Percentiles rank a stretch among this genome's conserved stretches.
phyloP scores from a whole-genome alignment of 2,329 filamentous ascomycete species.

The Xylaria sp. region DNA sequence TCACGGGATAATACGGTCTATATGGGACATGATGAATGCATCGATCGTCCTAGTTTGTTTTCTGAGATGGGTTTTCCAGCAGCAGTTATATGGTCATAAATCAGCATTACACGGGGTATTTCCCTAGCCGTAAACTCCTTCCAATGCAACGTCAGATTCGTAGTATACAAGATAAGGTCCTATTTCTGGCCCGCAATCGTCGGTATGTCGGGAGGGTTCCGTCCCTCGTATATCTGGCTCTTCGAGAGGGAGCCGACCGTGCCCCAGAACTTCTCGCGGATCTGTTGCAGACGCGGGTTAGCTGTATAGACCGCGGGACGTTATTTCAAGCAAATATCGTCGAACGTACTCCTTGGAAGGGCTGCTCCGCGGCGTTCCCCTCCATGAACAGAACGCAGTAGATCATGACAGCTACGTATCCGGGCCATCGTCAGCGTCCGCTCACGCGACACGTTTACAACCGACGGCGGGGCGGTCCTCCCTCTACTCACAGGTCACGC shows the following conservation, averaged over 20 bases:
- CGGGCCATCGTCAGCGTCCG: background rate
- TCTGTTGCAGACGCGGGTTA: conserved; percentile 30
- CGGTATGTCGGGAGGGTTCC: conserved; percentile 22
- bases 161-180: conserved; percentile 16
- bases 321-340: background rate
- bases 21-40: conserved; percentile 15
- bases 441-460: background rate
- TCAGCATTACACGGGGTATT: conserved; percentile 31
- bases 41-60: conserved; percentile 14
- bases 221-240: conserved; percentile 29
- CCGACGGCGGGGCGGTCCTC: no score
- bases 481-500: conserved; percentile 60
- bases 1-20: conserved; percentile 12
- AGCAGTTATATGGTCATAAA: conserved; percentile 16
- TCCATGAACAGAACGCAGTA: conserved; percentile 68
- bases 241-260: conserved; percentile 37
- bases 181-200: conserved; percentile 17
- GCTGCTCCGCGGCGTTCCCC: conserved; percentile 50
- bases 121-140: conserved; percentile 37
- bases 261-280: conserved; percentile 45
- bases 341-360: conserved; percentile 53
- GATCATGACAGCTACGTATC: conserved; percentile 49
- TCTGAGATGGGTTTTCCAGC: conserved; percentile 7
- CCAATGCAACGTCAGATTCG: conserved; percentile 30
- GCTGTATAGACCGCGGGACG: background rate